Conservation (phyloP, 1,284 basidiomycete genomes). For the Anthracocystis panici-leucophaei region DNA sequence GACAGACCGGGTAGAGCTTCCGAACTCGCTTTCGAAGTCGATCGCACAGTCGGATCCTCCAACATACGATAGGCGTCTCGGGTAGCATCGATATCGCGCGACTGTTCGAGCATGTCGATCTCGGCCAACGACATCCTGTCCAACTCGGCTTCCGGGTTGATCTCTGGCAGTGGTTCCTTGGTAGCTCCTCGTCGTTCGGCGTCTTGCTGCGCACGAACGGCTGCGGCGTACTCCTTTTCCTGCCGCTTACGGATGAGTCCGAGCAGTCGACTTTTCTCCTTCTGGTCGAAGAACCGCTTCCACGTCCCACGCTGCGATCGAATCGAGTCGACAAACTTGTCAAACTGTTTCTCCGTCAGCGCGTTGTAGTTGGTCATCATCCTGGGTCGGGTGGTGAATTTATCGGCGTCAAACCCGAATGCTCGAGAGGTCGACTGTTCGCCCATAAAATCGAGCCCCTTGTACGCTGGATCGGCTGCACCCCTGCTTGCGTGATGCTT, state of each 20-base stretch:
- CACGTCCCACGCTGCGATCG: conserved; percentile 32
- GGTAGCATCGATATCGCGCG: conserved; percentile 40
- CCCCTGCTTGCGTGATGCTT: conserved; percentile 45
- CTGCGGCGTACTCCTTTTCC: conserved; percentile 35
- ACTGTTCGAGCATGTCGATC: conserved; percentile 52
- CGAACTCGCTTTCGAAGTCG: conserved; percentile 7
- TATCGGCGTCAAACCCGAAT: conserved; percentile 42
- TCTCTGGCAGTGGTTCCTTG: conserved; percentile 37
- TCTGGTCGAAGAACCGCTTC: conserved; percentile 36
- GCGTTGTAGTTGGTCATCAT: conserved; percentile 64
- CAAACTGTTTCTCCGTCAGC: conserved; percentile 53
- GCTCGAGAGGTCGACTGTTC: conserved; percentile 35
- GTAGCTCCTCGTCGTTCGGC: conserved; percentile 41
- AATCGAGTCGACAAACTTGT: conserved; percentile 51
- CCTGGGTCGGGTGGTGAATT: conserved; percentile 47
- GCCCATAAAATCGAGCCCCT: conserved; percentile 45
- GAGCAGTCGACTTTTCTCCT: conserved; percentile 42
- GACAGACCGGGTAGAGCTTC: conserved; percentile 27
- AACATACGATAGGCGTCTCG: conserved; percentile 45
- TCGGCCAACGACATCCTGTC: conserved; percentile 40
- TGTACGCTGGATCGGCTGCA: conserved; percentile 43
- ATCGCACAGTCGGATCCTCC: conserved; percentile 21
- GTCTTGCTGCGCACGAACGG: conserved; percentile 38
- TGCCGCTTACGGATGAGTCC: conserved; percentile 42
- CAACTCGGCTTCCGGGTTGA: conserved; percentile 53